Percentiles rank a stretch among this genome's conserved stretches.
phyloP scores from a whole-genome alignment of 495 filamentous ascomycete species.

The Neurospora sp. region DNA sequence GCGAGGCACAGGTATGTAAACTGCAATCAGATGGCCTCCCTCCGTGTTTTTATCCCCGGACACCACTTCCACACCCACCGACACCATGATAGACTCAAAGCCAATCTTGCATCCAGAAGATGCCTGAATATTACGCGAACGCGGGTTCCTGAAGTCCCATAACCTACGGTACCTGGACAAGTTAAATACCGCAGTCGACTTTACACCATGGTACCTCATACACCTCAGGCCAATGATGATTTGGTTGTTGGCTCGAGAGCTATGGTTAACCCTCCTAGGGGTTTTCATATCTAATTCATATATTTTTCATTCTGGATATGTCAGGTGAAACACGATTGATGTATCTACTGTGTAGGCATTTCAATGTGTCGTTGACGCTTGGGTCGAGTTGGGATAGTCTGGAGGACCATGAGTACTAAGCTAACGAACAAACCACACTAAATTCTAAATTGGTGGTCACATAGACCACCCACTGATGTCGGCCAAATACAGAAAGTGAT shows the following conservation, averaged over 20 bases:
- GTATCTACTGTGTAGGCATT: too few species aligned
- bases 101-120: neutral
- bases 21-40: neutral
- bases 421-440: neutral
- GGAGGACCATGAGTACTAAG: neutral
- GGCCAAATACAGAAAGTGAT: neutral
- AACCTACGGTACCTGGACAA: neutral
- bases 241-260: neutral
- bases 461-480: neutral
- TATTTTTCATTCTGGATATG: neutral
- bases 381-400: neutral
- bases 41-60: neutral
- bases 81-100: neutral
- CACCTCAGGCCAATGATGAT: too few species aligned
- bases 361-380: neutral
- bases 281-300: neutral
- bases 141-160: neutral
- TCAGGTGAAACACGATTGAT: too few species aligned
- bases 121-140: neutral
- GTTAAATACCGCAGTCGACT: too few species aligned
- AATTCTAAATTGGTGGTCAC: neutral
- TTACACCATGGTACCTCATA: neutral
- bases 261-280: neutral
- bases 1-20: neutral
- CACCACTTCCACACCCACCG: neutral